Base-by-base conservation (phyloP, 1,139 yeast species). In the Kazachstania sp. region DNA sequence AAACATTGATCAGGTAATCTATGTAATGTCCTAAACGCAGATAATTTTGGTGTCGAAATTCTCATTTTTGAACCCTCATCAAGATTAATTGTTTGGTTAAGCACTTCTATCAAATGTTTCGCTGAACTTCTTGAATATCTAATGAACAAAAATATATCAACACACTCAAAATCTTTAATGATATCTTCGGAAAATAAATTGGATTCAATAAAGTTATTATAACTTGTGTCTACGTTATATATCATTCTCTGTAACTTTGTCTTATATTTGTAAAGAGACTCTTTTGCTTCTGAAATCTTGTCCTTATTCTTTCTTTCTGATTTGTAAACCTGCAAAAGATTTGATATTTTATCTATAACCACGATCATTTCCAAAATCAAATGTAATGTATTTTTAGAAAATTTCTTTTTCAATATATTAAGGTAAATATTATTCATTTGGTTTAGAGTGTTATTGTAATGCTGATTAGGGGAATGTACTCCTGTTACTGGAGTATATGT, bases 1-100 rank as follows among this genome's bases (percentile, higher is more conserved):
- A 71, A 60, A 49, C 73, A 72, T 47, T 70, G 74, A 31, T 58
- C 58, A 0, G 76, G 71, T 20, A 72, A 53, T 37, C 74, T 64
- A 46, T 66, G 64, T 16, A 74, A 49, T 0, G 75, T 72, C 45
- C 75, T 61, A 4, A 55, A 42, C 5, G 71, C 49, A 1, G 78
- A 74, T 50, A 74, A 72, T 26, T 61, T 61, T 1, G 75, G 73
- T 3, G 58, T 49, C 9, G 60, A 54, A 1, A 71, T 12, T 42
- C 59, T 60, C 72, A 71, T 68, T 35, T 49, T 54, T 4, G 65
- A 51, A 18, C 55, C 55, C 3, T 49, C 37, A 23, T 57, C 54
- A 4, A 65, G 39, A 9, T 46, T 49, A 7, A 43, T n/a, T 15
- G 59, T 48, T 8, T 53, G 48, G 3, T 55, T 55, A 1, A 59